Evolutionary conservation across 2,329 filamentous ascomycete genomes (phyloP).

Genomic region (Dothideomycetidae sp.): DNA sequence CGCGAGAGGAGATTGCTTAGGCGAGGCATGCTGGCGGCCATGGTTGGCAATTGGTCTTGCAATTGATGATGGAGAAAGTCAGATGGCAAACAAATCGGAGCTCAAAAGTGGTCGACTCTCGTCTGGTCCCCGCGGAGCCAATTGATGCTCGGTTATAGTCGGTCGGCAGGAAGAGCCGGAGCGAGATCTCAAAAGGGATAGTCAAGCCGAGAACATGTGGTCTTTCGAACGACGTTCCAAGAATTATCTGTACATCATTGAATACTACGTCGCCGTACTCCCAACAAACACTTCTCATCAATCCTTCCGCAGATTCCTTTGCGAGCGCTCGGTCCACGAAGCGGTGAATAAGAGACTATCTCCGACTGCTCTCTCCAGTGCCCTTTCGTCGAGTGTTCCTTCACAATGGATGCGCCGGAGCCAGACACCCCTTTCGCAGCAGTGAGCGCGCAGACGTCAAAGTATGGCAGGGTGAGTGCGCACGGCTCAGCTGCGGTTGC

Average conservation of each 20-base stretch:
- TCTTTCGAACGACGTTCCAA: not conserved
- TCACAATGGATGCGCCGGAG: constrained; percentile 86
- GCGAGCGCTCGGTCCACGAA: too few species aligned
- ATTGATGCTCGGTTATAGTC: constrained; percentile 4
- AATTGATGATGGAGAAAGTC: not conserved
- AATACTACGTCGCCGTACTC: too few species aligned
- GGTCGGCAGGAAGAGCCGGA: constrained; percentile 1
- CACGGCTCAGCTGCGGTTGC: not conserved
- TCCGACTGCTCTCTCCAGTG: too few species aligned
- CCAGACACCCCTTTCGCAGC: constrained; percentile 87
- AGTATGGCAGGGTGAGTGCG: constrained; percentile 50
- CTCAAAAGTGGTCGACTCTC: not conserved
- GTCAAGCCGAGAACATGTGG: constrained; percentile 7
- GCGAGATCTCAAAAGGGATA: constrained; percentile 1
- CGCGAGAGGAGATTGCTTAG: not conserved
- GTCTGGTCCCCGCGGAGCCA: not conserved
- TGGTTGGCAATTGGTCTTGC: not conserved
- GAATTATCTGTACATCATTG: too few species aligned
- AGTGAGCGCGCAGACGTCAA: constrained; percentile 72
- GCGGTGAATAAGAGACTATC: too few species aligned
- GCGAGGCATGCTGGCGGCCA: constrained; percentile 2
- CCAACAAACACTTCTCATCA: too few species aligned
- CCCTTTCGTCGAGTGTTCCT: too few species aligned
- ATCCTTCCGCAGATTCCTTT: too few species aligned
- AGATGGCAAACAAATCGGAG: not conserved